phyloP scores from a whole-genome alignment of 495 filamentous ascomycete species.

The Tuber aestivum region DNA sequence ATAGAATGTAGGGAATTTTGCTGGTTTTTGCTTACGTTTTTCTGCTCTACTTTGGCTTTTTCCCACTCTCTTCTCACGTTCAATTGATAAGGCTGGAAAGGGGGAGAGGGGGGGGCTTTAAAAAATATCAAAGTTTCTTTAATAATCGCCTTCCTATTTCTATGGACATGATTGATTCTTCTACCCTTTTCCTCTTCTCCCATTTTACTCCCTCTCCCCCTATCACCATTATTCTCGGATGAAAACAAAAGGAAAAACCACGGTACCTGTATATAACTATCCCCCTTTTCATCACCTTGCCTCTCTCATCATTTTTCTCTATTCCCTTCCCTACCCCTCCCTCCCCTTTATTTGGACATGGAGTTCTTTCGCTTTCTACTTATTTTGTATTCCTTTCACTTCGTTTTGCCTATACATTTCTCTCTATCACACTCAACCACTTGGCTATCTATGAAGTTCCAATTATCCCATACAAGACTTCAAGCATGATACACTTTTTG shows the following conservation, averaged over 20 bases:
- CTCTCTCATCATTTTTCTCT: conserved; percentile 9
- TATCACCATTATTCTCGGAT: background rate
- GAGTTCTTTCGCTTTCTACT: conserved; percentile 8
- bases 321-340: conserved; percentile 17
- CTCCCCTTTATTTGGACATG: background rate
- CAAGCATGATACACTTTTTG: background rate
- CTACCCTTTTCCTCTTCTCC: conserved; percentile 9
- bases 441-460: background rate
- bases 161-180: background rate
- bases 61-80: conserved; percentile 19
- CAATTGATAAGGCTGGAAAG: background rate
- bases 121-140: conserved; percentile 17
- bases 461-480: background rate
- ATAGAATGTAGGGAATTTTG: conserved; percentile 39
- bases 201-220: background rate
- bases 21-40: conserved; percentile 34
- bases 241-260: background rate
- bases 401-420: conserved; percentile 12
- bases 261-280: background rate
- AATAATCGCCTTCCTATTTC: conserved; percentile 18
- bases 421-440: background rate
- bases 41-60: conserved; percentile 8
- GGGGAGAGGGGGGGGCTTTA: background rate
- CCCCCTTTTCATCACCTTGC: background rate
- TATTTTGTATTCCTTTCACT: conserved; percentile 22